Base-by-base conservation (phyloP, 2,329 filamentous ascomycete species). In the Domatiomyces catenatus region DNA sequence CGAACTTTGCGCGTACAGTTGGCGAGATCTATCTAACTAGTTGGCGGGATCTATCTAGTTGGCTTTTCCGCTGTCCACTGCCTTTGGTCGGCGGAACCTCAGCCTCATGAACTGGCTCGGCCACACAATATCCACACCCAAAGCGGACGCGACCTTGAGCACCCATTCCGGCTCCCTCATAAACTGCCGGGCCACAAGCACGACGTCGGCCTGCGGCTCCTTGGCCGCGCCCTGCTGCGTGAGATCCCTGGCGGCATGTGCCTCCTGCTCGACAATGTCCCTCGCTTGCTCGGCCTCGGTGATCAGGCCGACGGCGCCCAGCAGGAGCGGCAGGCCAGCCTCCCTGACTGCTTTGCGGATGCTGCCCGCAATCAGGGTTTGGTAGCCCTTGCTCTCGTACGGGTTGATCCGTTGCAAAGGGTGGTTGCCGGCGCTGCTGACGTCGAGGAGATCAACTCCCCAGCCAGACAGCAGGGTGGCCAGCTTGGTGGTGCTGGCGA, bases 371-470 rank as follows among this genome's bases (percentile, higher is more conserved):
- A 76, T 69, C 44, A 69, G 67, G 6, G 66, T 69, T 55, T 76
- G 72, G 54, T 75, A 76, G 50, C 74, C 70, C n/a, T 64, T 66
- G 56, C 67, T 66, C 43, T 63, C 60, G 45, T 58, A 59, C 50
- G 53, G 53, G 44, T 70, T 61, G 58, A 75, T 69, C 7, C 62
- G 61, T 56, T 74, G 71, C n/a, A 61, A 53, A 1, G 61, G 63
- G 53, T 71, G 66, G 50, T 73, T 74, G 36, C 85, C 89, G 32
- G 81, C 86, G 1, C 80, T 81, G 59, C 82, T 87, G 52, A 94
- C 79, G 63, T 95, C 89, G 28, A 94, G 73, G 12, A 94, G 71
- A 64, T 95, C 89, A 43, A 95, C 75, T 22, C 89, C 89, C 8
- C 75, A 71, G 0, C 74, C 76, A 0, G 85, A 84, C 0, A 95